Base-by-base conservation (phyloP, 306 rosid genomes). In the Albizia julibrissin region DNA sequence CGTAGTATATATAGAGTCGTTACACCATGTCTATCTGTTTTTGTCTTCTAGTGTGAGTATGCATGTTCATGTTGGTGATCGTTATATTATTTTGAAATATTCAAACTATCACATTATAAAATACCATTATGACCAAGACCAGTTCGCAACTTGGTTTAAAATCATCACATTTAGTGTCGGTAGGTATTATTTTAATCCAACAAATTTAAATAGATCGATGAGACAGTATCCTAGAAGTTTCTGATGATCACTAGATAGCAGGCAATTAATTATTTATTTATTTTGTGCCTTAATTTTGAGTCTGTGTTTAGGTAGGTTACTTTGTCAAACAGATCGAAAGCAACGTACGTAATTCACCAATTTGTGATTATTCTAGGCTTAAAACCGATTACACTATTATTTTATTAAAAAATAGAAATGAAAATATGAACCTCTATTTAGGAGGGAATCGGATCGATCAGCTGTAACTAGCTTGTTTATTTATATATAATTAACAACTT, bases 291-390 rank as follows among this genome's bases (percentile, higher is more conserved):
- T 61, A 22, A 22, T 71, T 22, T 44, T 12, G 2, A 69, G 52
- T 2, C 42, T 39, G 7, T 26, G 52, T 46, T 69, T 42, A 16
- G 74, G 54, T 44, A 6, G 10, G 19, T 22, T 6, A 42, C 54
- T 70, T 19, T 69, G 74, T 70, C 29, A 62, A 62, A 70, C 18
- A 42, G 16, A 70, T 39, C 13, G 34, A 70, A 42, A 70, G 74
- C 15, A 58, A 58, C 29, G 52, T 6, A 22, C 34, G 1, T 42
- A 42, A 21, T 69, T 39, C 46, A n/a, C 44, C 44, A 69, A n/a
- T 69, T 13, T 69, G 15, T 39, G 1, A 34, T 29, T 62, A 9
- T 34, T 19, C 42, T 18, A 14, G 8, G 16, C 21, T 68, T 33
- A 37, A 68, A 68, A 37, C 3, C 34, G 15, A 16, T 13, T 15